phyloP scores from a whole-genome alignment of 2,329 filamentous ascomycete species.

The Penicillium sp. region DNA sequence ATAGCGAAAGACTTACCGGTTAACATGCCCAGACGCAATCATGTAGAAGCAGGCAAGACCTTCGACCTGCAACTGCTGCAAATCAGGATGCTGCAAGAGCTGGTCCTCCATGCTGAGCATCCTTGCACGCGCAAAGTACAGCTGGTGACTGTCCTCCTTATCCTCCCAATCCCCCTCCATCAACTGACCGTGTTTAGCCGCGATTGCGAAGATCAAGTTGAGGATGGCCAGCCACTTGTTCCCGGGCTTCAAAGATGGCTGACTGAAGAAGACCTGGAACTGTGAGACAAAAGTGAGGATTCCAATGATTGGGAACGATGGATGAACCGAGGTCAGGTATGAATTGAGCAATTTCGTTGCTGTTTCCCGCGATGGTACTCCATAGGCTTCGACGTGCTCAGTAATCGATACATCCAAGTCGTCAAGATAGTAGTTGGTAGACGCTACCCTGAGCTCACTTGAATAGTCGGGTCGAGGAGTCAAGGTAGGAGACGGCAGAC shows the following conservation, averaged over 20 bases:
- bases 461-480: conserved; percentile 24
- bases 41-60: conserved; percentile 45
- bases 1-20: conserved; percentile 33
- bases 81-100: conserved; percentile 42
- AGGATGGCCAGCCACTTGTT: conserved; percentile 45
- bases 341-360: conserved; percentile 42
- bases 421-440: conserved; percentile 42
- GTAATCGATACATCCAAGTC: conserved; percentile 38
- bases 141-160: conserved; percentile 38
- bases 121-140: conserved; percentile 44
- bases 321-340: conserved; percentile 44
- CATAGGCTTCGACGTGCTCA: conserved; percentile 36
- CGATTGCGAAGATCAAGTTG: conserved; percentile 47
- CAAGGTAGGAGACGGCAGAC: conserved; percentile 29
- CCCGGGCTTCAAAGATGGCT: conserved; percentile 35
- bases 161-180: conserved; percentile 37
- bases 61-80: conserved; percentile 46
- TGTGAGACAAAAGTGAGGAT: conserved; percentile 42
- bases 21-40: conserved; percentile 42
- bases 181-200: conserved; percentile 40
- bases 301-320: conserved; percentile 46
- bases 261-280: conserved; percentile 40
- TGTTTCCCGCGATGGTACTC: conserved; percentile 37
- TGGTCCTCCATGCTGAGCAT: conserved; percentile 39
- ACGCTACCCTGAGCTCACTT: conserved; percentile 27